Conservation (phyloP, 1,284 basidiomycete species). For the Anthracocystis walkeri region DNA sequence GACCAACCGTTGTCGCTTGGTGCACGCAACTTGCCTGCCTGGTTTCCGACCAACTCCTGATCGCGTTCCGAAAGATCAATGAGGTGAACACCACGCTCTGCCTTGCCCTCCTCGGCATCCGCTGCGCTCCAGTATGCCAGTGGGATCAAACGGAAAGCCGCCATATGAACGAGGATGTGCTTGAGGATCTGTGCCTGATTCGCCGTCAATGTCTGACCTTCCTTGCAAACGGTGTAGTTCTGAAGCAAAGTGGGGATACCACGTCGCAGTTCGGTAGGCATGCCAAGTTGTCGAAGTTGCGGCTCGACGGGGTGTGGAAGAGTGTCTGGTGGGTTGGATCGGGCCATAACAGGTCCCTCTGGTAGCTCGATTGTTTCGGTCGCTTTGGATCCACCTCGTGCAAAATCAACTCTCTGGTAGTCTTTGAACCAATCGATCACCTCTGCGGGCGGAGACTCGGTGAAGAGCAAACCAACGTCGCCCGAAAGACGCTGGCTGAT, state of each 20-base stretch:
- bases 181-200: conserved; percentile 73
- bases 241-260: conserved; percentile 86
- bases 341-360: conserved; percentile 70
- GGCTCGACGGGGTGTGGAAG: conserved; percentile 98
- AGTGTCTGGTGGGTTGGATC: conserved; percentile 72
- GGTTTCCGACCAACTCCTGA: conserved; percentile 48
- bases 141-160: conserved; percentile 65
- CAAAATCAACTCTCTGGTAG: conserved; percentile 90
- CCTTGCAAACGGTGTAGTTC: conserved; percentile 83
- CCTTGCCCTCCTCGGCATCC: conserved; percentile 50
- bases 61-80: conserved; percentile 53
- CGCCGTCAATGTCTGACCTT: conserved; percentile 81
- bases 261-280: conserved; percentile 84
- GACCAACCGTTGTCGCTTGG: conserved; percentile 51
- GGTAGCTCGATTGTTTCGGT: conserved; percentile 82
- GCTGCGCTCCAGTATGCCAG: conserved; percentile 66
- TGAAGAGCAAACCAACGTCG: conserved; percentile 92
- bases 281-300: conserved; percentile 89
- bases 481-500: conserved; percentile 91
- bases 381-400: conserved; percentile 85
- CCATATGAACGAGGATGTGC: conserved; percentile 65
- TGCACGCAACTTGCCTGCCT: conserved; percentile 41
- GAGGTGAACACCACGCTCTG: conserved; percentile 48
- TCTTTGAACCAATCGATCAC: conserved; percentile 94
- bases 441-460: conserved; percentile 85